Conservation (phyloP, 2,329 filamentous ascomycete species). For the Sclerotinia trifoliorum region DNA sequence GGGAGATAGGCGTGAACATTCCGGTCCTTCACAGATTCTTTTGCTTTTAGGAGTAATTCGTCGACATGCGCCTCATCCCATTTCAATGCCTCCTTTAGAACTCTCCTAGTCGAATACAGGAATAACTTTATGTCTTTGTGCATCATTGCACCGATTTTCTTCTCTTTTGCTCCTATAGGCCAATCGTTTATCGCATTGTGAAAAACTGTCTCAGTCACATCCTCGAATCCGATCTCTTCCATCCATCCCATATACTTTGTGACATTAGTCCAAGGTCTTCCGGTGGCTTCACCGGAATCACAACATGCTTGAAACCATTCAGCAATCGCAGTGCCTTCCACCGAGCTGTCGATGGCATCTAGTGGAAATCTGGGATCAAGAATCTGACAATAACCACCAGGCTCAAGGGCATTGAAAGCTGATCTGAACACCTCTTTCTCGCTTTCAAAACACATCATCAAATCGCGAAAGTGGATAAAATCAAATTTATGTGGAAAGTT, state of each 20-base stretch:
- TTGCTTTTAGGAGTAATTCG: neutral
- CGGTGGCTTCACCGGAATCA: constrained; percentile 23
- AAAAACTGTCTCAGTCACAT: constrained; percentile 51
- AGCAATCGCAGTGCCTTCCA: constrained; percentile 30
- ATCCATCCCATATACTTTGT: constrained; percentile 28
- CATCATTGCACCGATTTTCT: constrained; percentile 27
- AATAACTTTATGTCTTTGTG: constrained; percentile 26
- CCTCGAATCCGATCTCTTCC: constrained; percentile 51
- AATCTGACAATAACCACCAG: constrained; percentile 28
- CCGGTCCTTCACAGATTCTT: constrained; percentile 1
- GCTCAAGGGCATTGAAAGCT: constrained; percentile 24
- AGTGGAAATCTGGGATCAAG: constrained; percentile 26
- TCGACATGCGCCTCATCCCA: constrained; percentile 6
- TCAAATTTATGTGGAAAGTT: constrained; percentile 48
- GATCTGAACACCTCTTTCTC: constrained; percentile 22
- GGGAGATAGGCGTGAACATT: constrained; percentile 15
- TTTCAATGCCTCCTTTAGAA: neutral
- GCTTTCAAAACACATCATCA: constrained; percentile 26
- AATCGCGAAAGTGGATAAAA: constrained; percentile 44
- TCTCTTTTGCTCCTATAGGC: constrained; percentile 44
- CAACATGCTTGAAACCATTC: constrained; percentile 28
- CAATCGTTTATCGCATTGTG: constrained; percentile 55
- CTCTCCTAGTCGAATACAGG: neutral
- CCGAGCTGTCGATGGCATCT: constrained; percentile 26
- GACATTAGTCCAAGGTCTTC: constrained; percentile 24